phyloP scores from a whole-genome alignment of 768 basidiomycete genomes.

The Xerocomellus amylosporus region DNA sequence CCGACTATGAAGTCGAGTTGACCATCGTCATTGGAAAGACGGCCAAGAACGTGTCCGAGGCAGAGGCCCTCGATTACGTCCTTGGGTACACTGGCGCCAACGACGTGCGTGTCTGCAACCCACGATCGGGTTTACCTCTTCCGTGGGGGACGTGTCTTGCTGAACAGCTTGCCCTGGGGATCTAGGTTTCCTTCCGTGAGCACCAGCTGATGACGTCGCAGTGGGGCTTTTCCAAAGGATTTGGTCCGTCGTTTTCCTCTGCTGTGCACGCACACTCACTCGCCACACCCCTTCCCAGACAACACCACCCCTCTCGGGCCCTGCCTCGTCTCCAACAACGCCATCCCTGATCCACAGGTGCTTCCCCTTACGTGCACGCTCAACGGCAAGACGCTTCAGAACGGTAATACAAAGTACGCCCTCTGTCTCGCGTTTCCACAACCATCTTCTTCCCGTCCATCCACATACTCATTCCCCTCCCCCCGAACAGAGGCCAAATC shows the following conservation, averaged over 20 bases:
- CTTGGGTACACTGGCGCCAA: conserved; percentile 80
- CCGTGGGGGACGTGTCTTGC: neutral
- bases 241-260: conserved; percentile 46
- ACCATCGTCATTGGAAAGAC: conserved; percentile 80
- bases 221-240: conserved; percentile 87
- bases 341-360: conserved; percentile 64
- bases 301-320: conserved; percentile 70
- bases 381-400: conserved; percentile 68
- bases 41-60: conserved; percentile 76
- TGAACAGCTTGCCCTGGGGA: neutral
- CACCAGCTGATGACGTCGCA: conserved; percentile 80
- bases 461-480: neutral
- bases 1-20: conserved; percentile 83
- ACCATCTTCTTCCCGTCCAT: neutral
- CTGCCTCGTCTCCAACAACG: conserved; percentile 64
- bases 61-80: conserved; percentile 81
- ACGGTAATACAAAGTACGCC: conserved; percentile 69
- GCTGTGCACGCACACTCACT: neutral
- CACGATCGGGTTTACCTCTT: neutral
- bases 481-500: conserved; percentile 62
- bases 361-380: conserved; percentile 60
- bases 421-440: neutral
- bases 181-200: conserved; percentile 69
- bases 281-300: conserved; percentile 13
- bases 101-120: conserved; percentile 47